These are phyloP conservation scores for Pichia sp. DNA, from an alignment of 1,139 yeast genomes.

Conservation along the genomic window DNA sequence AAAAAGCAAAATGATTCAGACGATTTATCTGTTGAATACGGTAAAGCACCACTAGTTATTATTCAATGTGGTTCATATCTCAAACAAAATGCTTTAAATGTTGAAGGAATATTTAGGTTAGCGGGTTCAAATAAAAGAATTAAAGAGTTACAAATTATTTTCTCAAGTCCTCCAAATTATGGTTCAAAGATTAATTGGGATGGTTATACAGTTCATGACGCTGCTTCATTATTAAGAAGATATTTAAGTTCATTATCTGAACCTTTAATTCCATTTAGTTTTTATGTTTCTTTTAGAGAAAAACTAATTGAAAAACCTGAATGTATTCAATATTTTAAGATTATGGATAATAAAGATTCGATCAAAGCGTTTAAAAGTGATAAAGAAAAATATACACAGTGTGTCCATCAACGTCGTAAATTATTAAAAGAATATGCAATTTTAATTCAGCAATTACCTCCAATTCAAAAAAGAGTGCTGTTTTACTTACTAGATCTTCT, in stretches of 20 bases:
- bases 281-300: constrained; percentile 73
- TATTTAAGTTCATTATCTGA: constrained; percentile 86
- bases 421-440: constrained; percentile 67
- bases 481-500: constrained; percentile 82
- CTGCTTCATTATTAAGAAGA: constrained; percentile 83
- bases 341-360: constrained; percentile 25
- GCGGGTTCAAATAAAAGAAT: constrained; percentile 89
- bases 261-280: constrained; percentile 75
- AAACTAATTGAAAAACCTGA: constrained; percentile 61
- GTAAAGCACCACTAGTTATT: constrained; percentile 80
- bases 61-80: constrained; percentile 90
- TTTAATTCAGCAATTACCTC: constrained; percentile 62
- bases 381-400: constrained; percentile 23
- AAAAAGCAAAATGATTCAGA: background rate
- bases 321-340: constrained; percentile 56
- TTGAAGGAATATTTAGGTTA: constrained; percentile 89
- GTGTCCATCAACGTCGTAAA: constrained; percentile 47
- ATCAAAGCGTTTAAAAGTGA: background rate
- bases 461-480: constrained; percentile 70
- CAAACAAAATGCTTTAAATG: constrained; percentile 66
- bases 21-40: constrained; percentile 49
- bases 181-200: constrained; percentile 89
- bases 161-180: constrained; percentile 81
- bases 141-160: constrained; percentile 74
- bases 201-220: constrained; percentile 95